Base-by-base conservation (phyloP, 768 basidiomycete genomes). In the Agrocybe praecox region DNA sequence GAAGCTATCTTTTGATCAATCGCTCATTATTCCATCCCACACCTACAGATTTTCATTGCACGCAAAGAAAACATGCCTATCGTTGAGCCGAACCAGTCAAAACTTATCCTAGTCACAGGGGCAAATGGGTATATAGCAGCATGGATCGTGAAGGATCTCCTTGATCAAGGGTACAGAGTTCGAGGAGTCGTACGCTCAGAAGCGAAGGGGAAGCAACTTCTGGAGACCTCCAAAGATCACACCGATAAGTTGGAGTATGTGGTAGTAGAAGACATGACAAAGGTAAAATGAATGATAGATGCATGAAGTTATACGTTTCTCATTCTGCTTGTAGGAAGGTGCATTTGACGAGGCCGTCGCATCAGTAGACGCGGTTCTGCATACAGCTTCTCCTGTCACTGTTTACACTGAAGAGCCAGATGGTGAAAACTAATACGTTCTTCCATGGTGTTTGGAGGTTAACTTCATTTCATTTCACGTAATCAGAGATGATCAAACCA, bases 321-420 rank as follows among this genome's bases (percentile, higher is more conserved):
- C n/a, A 9, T 5, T 5, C 44, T 24, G 53, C 26, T 9, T 29
- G 9, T 29, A 86, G 84, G 79, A 78, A 1, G 83, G 82, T 6
- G 88, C 86, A 0, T 94, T 92, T 60, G 90, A 94, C 66, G 84
- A 90, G 49, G 90, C 86, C 1, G 87, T 93, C 56, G 82, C 85
- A 67, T 89, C 81, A 1, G 84, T 93, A 11, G 85, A 90, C 57
- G 92, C 81, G 0, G 82, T 94, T 49, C 79, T 74, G 42, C 90
- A 91, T 66, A 84, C 79, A 1, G 88, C 88, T 0, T 89, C 88
- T 1, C 89, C 89, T 1, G 78, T 85, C 63, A 71, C 79, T 55
- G 61, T 75, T 26, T 71, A 78, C 1, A 75, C 72, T 1, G 72
- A 75, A n/a, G 75, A 85, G 34, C 81, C 81, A 9, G 58, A 72